A percentile compares a stretch with the other conserved stretches of the same genome.
phyloP scores from a whole-genome alignment of 2,329 filamentous ascomycete species.

The Ophiobolus disseminans region DNA sequence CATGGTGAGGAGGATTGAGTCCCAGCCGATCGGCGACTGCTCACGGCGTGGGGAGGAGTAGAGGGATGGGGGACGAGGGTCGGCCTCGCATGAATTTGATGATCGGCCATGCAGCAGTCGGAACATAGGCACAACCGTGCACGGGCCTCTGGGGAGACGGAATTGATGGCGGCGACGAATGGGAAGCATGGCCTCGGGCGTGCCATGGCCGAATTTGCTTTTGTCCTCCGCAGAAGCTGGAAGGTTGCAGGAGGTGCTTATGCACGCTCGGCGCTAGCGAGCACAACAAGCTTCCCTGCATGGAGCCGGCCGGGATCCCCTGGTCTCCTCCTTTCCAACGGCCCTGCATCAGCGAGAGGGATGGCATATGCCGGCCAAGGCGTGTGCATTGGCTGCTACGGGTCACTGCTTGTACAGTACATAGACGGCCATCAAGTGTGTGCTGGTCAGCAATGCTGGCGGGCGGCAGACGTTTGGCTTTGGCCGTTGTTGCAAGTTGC shows the following conservation, averaged over 20 bases:
- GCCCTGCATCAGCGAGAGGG: too few species aligned
- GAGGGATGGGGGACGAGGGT: conserved; percentile 30
- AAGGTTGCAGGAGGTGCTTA: conserved; percentile 29
- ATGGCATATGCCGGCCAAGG: conserved; percentile 31
- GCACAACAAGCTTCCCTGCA: conserved; percentile 41
- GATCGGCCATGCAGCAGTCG: conserved; percentile 42
- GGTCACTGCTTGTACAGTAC: too few species aligned
- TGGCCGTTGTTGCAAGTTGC: conserved; percentile 18
- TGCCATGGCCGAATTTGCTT: conserved; percentile 41
- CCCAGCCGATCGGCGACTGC: conserved; percentile 36
- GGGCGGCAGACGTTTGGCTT: conserved; percentile 5
- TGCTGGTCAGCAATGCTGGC: too few species aligned
- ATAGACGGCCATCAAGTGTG: too few species aligned
- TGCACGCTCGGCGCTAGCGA: conserved; percentile 38
- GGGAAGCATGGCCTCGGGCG: conserved; percentile 30
- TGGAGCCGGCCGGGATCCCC: conserved; percentile 27
- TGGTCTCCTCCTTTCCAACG: conserved; percentile 10
- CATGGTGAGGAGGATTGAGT: conserved; percentile 21
- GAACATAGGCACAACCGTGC: conserved; percentile 37
- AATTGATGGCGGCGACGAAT: conserved; percentile 35
- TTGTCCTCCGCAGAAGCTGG: conserved; percentile 29
- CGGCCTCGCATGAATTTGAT: conserved; percentile 40
- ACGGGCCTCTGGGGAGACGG: conserved; percentile 41
- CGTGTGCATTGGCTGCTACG: conserved; percentile 14
- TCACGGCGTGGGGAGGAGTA: conserved; percentile 34